phyloP scores from a whole-genome alignment of 2,329 filamentous ascomycete genomes.

The Botrytis pseudocinerea region DNA sequence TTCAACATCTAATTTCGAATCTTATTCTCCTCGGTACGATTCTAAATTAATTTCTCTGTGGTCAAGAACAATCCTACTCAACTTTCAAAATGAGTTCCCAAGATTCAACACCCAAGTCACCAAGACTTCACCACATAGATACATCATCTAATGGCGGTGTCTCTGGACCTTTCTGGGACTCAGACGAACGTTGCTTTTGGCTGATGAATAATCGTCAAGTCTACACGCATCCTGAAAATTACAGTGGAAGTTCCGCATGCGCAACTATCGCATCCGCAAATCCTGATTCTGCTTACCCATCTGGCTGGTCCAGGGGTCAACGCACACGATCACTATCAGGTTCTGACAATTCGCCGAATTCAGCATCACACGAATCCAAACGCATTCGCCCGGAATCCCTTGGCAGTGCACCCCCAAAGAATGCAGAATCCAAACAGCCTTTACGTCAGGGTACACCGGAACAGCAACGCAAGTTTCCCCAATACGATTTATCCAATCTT shows the following conservation, averaged over 20 bases:
- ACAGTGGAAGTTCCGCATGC: conserved; percentile 22
- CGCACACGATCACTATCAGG: conserved; percentile 17
- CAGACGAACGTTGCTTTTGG: conserved; percentile 17
- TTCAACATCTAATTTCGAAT: not conserved
- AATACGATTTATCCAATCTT: not conserved
- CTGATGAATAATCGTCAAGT: conserved; percentile 20
- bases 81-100: conserved; percentile 7
- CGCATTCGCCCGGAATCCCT: conserved; percentile 10
- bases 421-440: not conserved
- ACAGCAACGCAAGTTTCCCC: conserved; percentile 8
- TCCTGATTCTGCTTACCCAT: conserved; percentile 17
- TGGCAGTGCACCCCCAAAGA: not conserved
- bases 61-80: not conserved
- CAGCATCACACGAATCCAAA: conserved; percentile 10
- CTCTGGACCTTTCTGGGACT: conserved; percentile 22
- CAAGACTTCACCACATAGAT: conserved; percentile 18
- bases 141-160: conserved; percentile 13
- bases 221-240: conserved; percentile 21
- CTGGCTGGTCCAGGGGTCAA: conserved; percentile 13
- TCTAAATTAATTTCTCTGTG: not conserved
- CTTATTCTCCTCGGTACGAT: not conserved
- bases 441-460: not conserved
- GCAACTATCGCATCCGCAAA: conserved; percentile 21
- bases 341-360: conserved; percentile 1
- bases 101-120: not conserved